These are phyloP conservation scores for Murraya paniculata DNA, from an alignment of 345 rosid genomes.

Conservation along the genomic window DNA sequence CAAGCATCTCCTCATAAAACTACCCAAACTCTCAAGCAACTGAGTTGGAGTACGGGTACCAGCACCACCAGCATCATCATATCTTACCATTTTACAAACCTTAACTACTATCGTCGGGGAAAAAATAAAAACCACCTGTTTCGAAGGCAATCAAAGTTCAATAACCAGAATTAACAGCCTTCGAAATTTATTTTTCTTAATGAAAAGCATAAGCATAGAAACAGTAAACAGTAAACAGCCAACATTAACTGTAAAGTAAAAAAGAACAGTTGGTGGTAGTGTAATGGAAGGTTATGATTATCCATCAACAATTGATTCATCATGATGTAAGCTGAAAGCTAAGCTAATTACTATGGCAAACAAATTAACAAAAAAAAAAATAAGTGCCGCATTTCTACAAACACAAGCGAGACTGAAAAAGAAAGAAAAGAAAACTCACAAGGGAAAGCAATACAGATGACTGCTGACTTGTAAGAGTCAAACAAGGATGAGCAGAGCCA, in stretches of 20 bases:
- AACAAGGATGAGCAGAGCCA: background rate
- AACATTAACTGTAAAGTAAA: background rate
- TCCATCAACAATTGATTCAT: background rate
- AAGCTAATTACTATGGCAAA: background rate
- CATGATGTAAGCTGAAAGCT: background rate
- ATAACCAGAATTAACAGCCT: background rate
- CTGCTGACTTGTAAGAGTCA: background rate
- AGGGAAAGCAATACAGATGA: background rate
- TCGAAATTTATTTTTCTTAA: background rate
- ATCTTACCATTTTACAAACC: conserved; percentile 16
- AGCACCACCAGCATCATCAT: conserved; percentile 6
- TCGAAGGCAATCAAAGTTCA: conserved; percentile 2
- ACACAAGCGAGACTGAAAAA: background rate
- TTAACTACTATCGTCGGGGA: background rate
- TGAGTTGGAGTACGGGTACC: background rate
- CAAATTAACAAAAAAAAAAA: background rate
- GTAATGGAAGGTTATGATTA: background rate
- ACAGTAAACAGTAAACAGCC: background rate
- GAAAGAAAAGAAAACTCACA: background rate
- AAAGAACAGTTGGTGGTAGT: no score
- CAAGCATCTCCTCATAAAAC: conserved; percentile 42
- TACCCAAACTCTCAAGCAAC: conserved; percentile 21
- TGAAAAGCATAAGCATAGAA: background rate
- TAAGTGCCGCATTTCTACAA: conserved; percentile 1
- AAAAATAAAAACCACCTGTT: conserved; percentile 26